Base-by-base conservation (phyloP, 176 grass and related monocot species). In the Pontederia crassipes region DNA sequence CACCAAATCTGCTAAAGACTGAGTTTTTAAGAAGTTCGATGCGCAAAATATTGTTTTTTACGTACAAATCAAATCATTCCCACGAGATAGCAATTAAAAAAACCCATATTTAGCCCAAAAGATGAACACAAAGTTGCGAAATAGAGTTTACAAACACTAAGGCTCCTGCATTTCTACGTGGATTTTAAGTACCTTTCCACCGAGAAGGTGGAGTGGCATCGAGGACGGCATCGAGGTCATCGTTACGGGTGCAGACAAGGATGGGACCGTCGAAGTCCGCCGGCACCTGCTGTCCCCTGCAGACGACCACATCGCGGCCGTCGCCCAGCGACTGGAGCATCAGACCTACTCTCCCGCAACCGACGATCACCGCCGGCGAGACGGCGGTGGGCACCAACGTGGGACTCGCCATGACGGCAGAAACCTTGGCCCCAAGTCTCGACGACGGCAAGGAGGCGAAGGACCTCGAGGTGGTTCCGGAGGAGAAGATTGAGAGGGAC, bases 161-260 rank as follows among this genome's bases (percentile, higher is more conserved):
- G 35, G 11, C n/a, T 61, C 45, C 12, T 28, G 9, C 27, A 28
- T 12, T 27, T 51, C n/a, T 11, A 54, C 57, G 46, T 63, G 62
- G 57, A 28, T 24, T 17, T 64, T 58, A 32, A 52, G 59, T 83
- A 95, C 86, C 90, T 70, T 75, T 63, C 92, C 86, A 90, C 1
- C 86, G 86, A 28, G 86, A 90, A n/a, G 32, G 75, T 1, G 92
- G 91, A 11, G 86, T 96, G 75, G 75, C 65, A 45, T 82, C 86
- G 5, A 97, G 90, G 63, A 95, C 90, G 28, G 78, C 75, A 59
- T 95, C 90, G 28, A 95, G 78, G 79, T 95, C 90, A 64, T 95
- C 90, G 67, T 95, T 95, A 72, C 90, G 86, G 45, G 90, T 95
- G 76, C 90, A 95, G 13, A 95, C 90, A 0, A 95, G 48, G 40